Percentiles rank a stretch among this genome's conserved stretches.
Evolutionary conservation across 176 grass and related monocot genomes (phyloP).

Genomic region (Aegilops longissima): DNA sequence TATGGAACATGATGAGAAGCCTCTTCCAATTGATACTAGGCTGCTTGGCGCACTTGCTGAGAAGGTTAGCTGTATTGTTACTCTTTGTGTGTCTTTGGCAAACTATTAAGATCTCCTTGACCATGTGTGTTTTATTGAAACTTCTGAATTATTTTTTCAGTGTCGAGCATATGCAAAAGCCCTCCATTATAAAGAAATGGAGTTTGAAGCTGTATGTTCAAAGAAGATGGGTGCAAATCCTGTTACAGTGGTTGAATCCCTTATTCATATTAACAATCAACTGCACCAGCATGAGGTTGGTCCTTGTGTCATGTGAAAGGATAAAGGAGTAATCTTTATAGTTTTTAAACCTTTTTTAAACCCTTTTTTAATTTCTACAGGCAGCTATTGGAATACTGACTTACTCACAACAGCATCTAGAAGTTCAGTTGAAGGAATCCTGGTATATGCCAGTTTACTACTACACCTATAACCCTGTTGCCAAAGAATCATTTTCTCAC

Average conservation of each 20-base stretch:
- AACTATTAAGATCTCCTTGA: slow-evolving; percentile 9
- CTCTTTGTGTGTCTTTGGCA: background rate
- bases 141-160: slow-evolving; percentile 40
- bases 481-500: background rate
- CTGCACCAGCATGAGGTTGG: slow-evolving; percentile 94
- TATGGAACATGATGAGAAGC: slow-evolving; percentile 99
- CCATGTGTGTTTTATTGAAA: slow-evolving; percentile 11
- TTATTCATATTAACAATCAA: slow-evolving; percentile 99
- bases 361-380: slow-evolving; percentile 42
- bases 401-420: slow-evolving; percentile 85
- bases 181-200: slow-evolving; percentile 99
- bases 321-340: slow-evolving; percentile 17
- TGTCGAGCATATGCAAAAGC: slow-evolving; percentile 98
- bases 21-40: slow-evolving; percentile 97
- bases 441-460: slow-evolving; percentile 58
- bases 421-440: slow-evolving; percentile 98
- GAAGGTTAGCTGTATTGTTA: slow-evolving; percentile 58
- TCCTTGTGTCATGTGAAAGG: slow-evolving; percentile 27
- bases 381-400: slow-evolving; percentile 97
- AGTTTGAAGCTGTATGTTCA: slow-evolving; percentile 90
- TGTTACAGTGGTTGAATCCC: slow-evolving; percentile 93
- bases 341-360: background rate
- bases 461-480: slow-evolving; percentile 12
- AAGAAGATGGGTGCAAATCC: slow-evolving; percentile 99
- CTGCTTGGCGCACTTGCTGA: slow-evolving; percentile 97